Evolutionary conservation across 768 basidiomycete species (phyloP), one percentile per base, ranked within the genome.

Genomic region (Lactarius pseudohatsudake): DNA sequence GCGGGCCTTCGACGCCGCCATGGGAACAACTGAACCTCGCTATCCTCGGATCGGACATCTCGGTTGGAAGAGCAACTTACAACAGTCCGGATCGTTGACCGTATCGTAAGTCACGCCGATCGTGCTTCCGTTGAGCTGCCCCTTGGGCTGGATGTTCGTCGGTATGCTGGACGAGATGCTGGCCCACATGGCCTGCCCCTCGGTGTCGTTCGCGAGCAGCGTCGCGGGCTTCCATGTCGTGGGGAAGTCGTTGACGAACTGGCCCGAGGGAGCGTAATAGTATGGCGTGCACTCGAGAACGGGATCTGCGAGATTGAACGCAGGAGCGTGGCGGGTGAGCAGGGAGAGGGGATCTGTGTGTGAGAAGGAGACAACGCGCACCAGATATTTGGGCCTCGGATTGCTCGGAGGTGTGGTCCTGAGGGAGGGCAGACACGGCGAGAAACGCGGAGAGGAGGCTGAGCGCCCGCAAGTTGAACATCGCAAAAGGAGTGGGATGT

Each of bases 121-220:
- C 41, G 57, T 58, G 54, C 45, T 56, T 28, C 64, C 50, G 26
- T 38, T 34, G 26, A 50, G 26, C 57, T 64, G 22, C 55, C 53
- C 59, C 72, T 83, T 85, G 18, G 80, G 75, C 3, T 74, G 15
- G 3, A 84, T 83, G 60, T 84, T 80, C 28, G 60, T 65, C 53
- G 86, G 86, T 57, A 87, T 76, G 41, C 68, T 76, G 1, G 71
- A 60, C 30, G 75, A 71, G 30, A 87, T 84, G 41, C 76, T 75
- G 6, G 75, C 70, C 78, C 81, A 87, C 65, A 79, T 79, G 8
- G 74, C 72, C 53, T 74, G 75, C 22, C 59, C 70, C 0, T n/a
- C 57, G 5, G 61, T 18, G 30, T 70, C 70, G 8, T 20, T 64
- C 13, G 70, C 6, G 54, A 65, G 68, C 26, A 70, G 10, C 30